Evolutionary conservation across 139 green algal species (phyloP).

Genomic region (Zygnema cylindricum): DNA sequence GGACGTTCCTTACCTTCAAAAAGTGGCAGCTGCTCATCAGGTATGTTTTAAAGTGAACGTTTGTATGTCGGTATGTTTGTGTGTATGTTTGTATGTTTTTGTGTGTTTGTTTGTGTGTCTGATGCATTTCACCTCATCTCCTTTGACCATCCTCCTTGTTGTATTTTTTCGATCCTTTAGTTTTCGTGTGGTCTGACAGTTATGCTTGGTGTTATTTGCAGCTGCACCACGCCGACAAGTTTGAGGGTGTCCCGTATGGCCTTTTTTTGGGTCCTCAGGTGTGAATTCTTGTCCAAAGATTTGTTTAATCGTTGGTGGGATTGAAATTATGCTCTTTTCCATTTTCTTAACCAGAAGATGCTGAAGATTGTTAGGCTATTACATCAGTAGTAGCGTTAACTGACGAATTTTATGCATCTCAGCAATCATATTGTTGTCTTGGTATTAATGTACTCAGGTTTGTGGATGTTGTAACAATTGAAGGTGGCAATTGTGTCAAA

Average conservation of each 20-base stretch:
- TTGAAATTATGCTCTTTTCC: neutral
- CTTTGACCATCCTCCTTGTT: neutral
- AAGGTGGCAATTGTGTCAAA: too few relatives aligned
- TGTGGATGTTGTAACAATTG: too few relatives aligned
- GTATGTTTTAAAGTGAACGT: too few relatives aligned
- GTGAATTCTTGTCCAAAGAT: conserved; percentile 16
- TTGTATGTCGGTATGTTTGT: neutral
- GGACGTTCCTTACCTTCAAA: conserved; percentile 86
- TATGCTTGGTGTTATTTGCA: conserved; percentile 49
- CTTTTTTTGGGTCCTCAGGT: conserved; percentile 91
- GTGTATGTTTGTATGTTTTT: too few relatives aligned
- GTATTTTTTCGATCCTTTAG: neutral
- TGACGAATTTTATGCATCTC: too few relatives aligned
- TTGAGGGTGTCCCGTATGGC: conserved; percentile 89
- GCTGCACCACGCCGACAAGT: conserved; percentile 95
- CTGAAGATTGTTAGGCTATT: neutral
- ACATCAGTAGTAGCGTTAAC: neutral
- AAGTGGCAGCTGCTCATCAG: conserved; percentile 86
- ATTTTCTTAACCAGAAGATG: conserved; percentile 14
- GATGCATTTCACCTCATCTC: neutral
- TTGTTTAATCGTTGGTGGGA: neutral
- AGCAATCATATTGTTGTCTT: too few relatives aligned
- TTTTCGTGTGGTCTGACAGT: neutral
- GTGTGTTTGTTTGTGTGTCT: neutral
- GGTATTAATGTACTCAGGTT: too few relatives aligned